Evolutionary conservation across 306 rosid species (phyloP).

Genomic region (Clitoria ternatea): DNA sequence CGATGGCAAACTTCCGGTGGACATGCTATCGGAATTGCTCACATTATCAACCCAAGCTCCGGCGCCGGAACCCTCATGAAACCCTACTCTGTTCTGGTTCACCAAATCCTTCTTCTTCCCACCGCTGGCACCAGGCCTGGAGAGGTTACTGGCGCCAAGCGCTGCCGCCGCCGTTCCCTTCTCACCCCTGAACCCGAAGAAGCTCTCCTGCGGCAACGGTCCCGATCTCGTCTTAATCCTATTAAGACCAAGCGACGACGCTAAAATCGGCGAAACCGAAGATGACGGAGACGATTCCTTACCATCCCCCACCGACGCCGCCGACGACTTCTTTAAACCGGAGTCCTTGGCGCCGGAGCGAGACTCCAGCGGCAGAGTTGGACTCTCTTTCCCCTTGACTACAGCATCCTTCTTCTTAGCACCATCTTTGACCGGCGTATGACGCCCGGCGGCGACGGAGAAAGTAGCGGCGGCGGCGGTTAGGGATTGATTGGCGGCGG

Average conservation of each 20-base stretch:
- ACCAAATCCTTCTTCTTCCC: conserved; percentile 55
- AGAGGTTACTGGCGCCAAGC: conserved; percentile 66
- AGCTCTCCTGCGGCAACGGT: conserved; percentile 97
- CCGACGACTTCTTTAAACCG: conserved; percentile 34
- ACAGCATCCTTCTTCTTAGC: conserved; percentile 49
- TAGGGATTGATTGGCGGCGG: conserved; percentile 40
- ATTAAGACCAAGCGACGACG: conserved; percentile 85
- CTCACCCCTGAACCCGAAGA: conserved; percentile 72
- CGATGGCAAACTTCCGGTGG: conserved; percentile 45
- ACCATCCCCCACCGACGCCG: conserved; percentile 29
- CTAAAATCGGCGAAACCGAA: conserved; percentile 88
- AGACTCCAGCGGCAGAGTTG: conserved; percentile 28
- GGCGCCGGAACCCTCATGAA: conserved; percentile 40
- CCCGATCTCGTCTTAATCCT: conserved; percentile 98
- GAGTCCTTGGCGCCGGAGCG: conserved; percentile 24
- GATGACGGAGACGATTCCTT: conserved; percentile 39
- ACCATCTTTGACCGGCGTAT: conserved; percentile 42
- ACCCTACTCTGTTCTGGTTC: conserved; percentile 39
- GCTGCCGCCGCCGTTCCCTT: conserved; percentile 40
- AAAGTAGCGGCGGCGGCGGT: background rate
- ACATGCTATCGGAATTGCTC: conserved; percentile 49
- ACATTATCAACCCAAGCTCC: conserved; percentile 50
- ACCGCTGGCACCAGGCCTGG: conserved; percentile 36
- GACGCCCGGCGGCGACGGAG: conserved; percentile 17
- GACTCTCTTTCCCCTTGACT: conserved; percentile 41